phyloP scores from a whole-genome alignment of 2,329 filamentous ascomycete genomes.

The Fusarium lateritium region DNA sequence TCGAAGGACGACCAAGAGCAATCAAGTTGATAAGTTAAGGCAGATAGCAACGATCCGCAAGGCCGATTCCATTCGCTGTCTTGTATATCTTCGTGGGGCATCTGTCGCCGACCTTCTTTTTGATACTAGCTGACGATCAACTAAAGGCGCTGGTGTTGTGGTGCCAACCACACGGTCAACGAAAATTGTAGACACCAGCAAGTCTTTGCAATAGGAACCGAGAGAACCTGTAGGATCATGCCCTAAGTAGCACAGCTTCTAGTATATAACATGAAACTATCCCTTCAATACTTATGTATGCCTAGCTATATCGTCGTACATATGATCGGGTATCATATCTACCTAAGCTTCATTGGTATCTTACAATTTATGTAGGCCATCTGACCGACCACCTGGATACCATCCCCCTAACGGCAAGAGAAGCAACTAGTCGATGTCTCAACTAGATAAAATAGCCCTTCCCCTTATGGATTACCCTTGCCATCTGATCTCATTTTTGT shows the following conservation, averaged over 20 bases:
- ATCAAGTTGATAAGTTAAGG: not conserved
- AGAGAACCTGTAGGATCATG: too few species aligned
- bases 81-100: slow-evolving; percentile 3
- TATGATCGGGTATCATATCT: too few species aligned
- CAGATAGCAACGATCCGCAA: not conserved
- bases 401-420: slow-evolving; percentile 11
- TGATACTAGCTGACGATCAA: slow-evolving; percentile 26
- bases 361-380: too few species aligned
- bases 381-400: slow-evolving; percentile 9
- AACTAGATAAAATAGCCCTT: slow-evolving; percentile 2
- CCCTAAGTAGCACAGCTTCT: too few species aligned
- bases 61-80: not conserved
- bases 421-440: not conserved
- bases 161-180: slow-evolving; percentile 11
- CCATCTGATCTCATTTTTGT: not conserved
- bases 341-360: too few species aligned
- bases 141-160: slow-evolving; percentile 18
- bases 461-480: not conserved
- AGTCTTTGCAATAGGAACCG: too few species aligned
- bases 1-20: not conserved
- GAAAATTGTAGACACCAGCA: too few species aligned
- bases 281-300: too few species aligned
- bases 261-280: too few species aligned
- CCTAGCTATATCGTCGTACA: too few species aligned
- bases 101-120: not conserved